Conservation (phyloP, 768 basidiomycete species). For the Tylopilus rubrobrunneus region DNA sequence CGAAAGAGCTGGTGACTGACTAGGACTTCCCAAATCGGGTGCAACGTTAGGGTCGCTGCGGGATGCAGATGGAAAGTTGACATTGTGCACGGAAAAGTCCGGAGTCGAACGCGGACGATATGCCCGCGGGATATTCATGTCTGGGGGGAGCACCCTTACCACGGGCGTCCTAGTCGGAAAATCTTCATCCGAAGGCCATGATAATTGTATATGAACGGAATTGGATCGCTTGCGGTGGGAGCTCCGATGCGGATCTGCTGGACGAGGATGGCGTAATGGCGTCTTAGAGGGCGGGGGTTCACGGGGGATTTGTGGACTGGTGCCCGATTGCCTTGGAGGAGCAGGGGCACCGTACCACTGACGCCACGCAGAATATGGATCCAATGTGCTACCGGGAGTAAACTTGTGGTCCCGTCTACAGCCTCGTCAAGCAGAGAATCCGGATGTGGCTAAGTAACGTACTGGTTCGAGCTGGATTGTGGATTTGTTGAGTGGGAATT, state of each 20-base stretch:
- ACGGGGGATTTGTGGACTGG: slow-evolving; percentile 30
- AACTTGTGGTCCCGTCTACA: background rate
- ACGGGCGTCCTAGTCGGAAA: slow-evolving; percentile 18
- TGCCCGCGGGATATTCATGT: slow-evolving; percentile 19
- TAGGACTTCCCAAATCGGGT: slow-evolving; percentile 1
- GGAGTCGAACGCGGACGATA: slow-evolving; percentile 10
- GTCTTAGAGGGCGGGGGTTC: slow-evolving; percentile 14
- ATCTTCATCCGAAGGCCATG: slow-evolving; percentile 19
- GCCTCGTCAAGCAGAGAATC: background rate
- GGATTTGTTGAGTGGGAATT: slow-evolving; percentile 4
- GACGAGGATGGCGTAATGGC: background rate
- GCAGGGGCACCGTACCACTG: background rate
- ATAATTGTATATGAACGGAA: slow-evolving; percentile 1
- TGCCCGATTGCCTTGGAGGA: slow-evolving; percentile 17
- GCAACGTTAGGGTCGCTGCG: slow-evolving; percentile 17
- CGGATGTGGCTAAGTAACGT: background rate
- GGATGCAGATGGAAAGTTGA: slow-evolving; percentile 27
- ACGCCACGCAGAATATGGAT: slow-evolving; percentile 5
- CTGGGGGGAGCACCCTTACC: slow-evolving; percentile 10
- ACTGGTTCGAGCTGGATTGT: background rate
- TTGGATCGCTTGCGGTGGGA: slow-evolving; percentile 3
- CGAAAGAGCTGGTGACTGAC: slow-evolving; percentile 11
- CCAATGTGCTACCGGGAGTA: slow-evolving; percentile 6
- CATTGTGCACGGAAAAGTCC: slow-evolving; percentile 20
- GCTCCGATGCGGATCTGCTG: background rate